Conservation (phyloP, 139 green algal genomes). For the Micromonas pusilla region DNA sequence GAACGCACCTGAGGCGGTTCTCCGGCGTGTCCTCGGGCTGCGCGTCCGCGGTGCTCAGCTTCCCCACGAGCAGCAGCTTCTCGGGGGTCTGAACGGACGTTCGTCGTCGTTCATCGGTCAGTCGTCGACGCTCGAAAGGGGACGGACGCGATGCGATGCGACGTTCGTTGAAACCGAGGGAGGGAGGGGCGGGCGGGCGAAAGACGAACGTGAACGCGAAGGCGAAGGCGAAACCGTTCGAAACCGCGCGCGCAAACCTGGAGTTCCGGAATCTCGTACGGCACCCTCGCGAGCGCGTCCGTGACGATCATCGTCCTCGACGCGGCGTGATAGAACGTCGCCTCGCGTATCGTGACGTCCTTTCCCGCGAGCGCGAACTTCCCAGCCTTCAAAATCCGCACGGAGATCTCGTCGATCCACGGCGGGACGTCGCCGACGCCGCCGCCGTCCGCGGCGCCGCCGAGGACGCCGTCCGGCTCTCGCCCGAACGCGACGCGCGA, state of each 20-base stretch:
- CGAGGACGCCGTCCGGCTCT: background rate
- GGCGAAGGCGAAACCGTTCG: too few relatives aligned
- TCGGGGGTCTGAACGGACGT: too few relatives aligned
- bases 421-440: background rate
- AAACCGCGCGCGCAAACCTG: too few relatives aligned
- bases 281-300: slow-evolving; percentile 7
- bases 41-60: background rate
- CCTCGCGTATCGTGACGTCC: background rate
- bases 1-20: too few relatives aligned
- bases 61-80: slow-evolving; percentile 3
- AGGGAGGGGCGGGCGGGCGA: too few relatives aligned
- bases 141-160: too few relatives aligned
- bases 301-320: slow-evolving; percentile 17
- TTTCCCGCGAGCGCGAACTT: background rate
- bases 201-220: too few relatives aligned
- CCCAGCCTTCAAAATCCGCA: background rate
- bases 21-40: slow-evolving; percentile 4
- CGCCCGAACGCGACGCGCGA: background rate
- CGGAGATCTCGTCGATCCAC: slow-evolving; percentile 13
- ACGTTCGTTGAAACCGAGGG: too few relatives aligned
- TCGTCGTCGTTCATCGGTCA: too few relatives aligned
- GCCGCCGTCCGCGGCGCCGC: background rate
- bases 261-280: background rate
- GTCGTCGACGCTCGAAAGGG: too few relatives aligned
- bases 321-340: slow-evolving; percentile 7